phyloP scores from a whole-genome alignment of 805 yeast species.

The Tetrapisispora fleetii region DNA sequence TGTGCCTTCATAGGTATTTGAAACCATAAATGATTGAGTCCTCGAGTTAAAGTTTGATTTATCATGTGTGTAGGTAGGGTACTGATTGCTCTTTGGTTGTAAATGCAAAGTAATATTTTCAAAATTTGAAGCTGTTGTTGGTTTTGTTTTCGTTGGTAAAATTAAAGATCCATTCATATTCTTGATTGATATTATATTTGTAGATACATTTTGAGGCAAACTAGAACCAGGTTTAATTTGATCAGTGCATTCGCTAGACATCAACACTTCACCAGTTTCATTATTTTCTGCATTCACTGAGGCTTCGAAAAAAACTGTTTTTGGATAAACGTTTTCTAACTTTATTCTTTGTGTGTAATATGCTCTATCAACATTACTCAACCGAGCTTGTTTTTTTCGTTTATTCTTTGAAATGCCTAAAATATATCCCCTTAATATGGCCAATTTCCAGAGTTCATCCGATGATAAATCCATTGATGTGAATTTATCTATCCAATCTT shows the following conservation, averaged over 20 bases:
- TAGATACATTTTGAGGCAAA: slow-evolving; percentile 1
- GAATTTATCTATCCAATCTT: slow-evolving; percentile 62
- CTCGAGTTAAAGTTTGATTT: slow-evolving; percentile 13
- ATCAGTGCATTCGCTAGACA: background rate
- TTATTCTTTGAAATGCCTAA: slow-evolving; percentile 40
- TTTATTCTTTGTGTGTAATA: background rate
- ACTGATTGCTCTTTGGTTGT: slow-evolving; percentile 18
- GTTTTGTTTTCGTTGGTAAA: slow-evolving; percentile 30
- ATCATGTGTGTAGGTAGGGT: background rate
- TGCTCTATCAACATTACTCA: background rate
- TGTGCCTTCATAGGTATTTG: slow-evolving; percentile 57
- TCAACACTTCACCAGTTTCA: background rate
- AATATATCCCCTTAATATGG: slow-evolving; percentile 58
- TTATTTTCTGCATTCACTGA: slow-evolving; percentile 8
- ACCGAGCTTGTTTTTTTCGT: background rate
- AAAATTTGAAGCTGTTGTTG: slow-evolving; percentile 32
- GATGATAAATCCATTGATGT: slow-evolving; percentile 64
- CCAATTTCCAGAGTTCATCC: slow-evolving; percentile 74
- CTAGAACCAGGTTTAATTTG: background rate
- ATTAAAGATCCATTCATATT: slow-evolving; percentile 29
- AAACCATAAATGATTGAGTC: slow-evolving; percentile 27
- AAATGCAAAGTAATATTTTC: slow-evolving; percentile 40
- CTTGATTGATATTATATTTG: background rate
- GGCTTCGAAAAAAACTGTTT: slow-evolving; percentile 43
- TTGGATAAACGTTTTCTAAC: slow-evolving; percentile 32